Percentiles rank a stretch among this genome's conserved stretches.
These are phyloP conservation scores for Nadsonia commutata DNA, from an alignment of 1,139 yeast genomes.

Conservation along the genomic window DNA sequence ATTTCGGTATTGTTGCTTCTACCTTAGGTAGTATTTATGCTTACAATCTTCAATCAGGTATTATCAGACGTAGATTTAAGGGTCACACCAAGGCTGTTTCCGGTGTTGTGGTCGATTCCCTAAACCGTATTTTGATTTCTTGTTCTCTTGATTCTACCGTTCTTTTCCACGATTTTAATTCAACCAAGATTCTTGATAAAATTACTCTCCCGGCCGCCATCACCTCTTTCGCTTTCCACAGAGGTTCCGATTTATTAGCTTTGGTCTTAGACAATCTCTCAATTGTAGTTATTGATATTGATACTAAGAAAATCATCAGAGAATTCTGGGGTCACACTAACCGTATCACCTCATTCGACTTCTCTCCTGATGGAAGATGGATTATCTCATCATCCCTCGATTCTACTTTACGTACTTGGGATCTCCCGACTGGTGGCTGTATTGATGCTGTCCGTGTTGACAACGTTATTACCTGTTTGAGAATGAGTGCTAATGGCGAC, in stretches of 20 bases:
- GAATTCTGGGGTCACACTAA: conserved; percentile 82
- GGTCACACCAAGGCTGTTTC: conserved; percentile 68
- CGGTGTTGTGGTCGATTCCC: conserved; percentile 79
- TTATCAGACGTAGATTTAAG: conserved; percentile 41
- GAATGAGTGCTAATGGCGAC: conserved; percentile 81
- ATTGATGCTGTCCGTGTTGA: conserved; percentile 80
- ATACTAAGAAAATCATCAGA: conserved; percentile 72
- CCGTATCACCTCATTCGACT: conserved; percentile 77
- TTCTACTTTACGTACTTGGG: conserved; percentile 91
- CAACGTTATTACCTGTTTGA: conserved; percentile 63
- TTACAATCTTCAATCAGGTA: conserved; percentile 84
- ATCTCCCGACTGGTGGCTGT: conserved; percentile 91
- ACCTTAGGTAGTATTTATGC: conserved; percentile 77
- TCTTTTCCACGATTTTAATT: conserved; percentile 74
- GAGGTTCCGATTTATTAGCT: conserved; percentile 73
- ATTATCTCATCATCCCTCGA: conserved; percentile 73
- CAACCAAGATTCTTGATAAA: conserved; percentile 54
- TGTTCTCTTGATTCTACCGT: conserved; percentile 81
- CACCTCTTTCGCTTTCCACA: conserved; percentile 62
- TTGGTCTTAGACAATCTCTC: conserved; percentile 77
- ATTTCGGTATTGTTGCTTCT: conserved; percentile 89
- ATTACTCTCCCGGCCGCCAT: conserved; percentile 63
- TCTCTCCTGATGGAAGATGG: conserved; percentile 96
- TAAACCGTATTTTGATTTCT: conserved; percentile 78
- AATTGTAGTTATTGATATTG: conserved; percentile 67